Percentiles rank a stretch among this genome's conserved stretches.
phyloP scores from a whole-genome alignment of 164 flowering plant genomes.

The Magnolia changhungtana region DNA sequence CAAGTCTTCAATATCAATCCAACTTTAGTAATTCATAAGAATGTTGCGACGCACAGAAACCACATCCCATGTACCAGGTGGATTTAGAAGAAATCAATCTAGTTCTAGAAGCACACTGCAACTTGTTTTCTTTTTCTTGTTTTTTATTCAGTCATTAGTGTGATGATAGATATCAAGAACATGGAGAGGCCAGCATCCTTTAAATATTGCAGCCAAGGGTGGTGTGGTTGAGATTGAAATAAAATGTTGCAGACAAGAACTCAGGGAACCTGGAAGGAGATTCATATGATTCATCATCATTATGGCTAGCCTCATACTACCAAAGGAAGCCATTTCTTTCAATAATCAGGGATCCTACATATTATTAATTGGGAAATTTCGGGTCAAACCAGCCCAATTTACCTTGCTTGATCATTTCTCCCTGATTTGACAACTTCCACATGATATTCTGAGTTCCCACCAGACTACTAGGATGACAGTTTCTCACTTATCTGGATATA shows the following conservation, averaged over 20 bases:
- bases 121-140: not conserved
- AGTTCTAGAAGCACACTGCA: not conserved
- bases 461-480: too few relatives aligned
- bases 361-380: too few relatives aligned
- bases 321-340: not conserved
- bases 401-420: too few relatives aligned
- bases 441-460: too few relatives aligned
- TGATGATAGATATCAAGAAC: not conserved
- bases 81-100: not conserved
- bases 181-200: not conserved
- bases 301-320: not conserved
- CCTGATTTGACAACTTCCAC: too few relatives aligned
- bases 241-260: not conserved
- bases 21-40: not conserved
- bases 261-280: not conserved
- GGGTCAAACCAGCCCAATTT: too few relatives aligned
- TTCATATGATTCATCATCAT: not conserved
- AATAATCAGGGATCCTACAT: not conserved
- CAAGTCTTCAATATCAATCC: not conserved
- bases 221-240: not conserved
- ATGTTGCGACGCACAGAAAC: not conserved
- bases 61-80: not conserved
- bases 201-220: too few relatives aligned
- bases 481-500: too few relatives aligned
- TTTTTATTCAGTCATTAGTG: not conserved